Evolutionary conservation across 106 monocot species (phyloP).

Genomic region (Acorus gramineus): DNA sequence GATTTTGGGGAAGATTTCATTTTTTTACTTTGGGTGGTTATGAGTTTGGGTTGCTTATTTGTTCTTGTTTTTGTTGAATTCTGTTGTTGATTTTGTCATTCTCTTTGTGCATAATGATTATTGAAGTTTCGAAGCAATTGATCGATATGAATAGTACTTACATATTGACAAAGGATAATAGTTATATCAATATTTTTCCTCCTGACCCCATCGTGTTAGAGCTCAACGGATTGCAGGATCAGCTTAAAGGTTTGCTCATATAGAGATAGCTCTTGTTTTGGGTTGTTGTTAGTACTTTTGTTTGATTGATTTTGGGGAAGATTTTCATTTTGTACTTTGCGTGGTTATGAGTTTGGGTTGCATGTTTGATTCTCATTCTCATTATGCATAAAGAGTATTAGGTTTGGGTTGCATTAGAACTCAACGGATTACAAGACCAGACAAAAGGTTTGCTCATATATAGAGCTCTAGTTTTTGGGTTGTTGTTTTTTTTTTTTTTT

Average conservation of each 20-base stretch:
- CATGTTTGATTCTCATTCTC: too few species aligned
- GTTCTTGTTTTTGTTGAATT: too few species aligned
- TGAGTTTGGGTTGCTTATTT: too few species aligned
- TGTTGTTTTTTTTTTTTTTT: too few species aligned
- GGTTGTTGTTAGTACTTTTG: neutral
- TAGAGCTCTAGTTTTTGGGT: neutral
- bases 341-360: too few species aligned
- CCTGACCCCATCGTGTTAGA: conserved; percentile 23
- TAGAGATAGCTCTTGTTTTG: neutral
- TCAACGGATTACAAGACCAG: conserved; percentile 26
- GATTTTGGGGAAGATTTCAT: neutral
- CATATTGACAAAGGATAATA: too few species aligned
- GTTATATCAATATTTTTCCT: neutral
- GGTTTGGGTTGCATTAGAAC: conserved; percentile 12
- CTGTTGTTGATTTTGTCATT: too few species aligned
- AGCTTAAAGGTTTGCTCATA: conserved; percentile 18
- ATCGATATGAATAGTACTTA: too few species aligned
- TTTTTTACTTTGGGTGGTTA: neutral
- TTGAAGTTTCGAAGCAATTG: too few species aligned
- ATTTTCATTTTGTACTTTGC: neutral
- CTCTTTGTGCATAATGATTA: too few species aligned
- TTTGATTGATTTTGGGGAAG: neutral
- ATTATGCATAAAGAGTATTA: too few species aligned
- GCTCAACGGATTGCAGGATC: conserved; percentile 30
- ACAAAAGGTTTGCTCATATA: conserved; percentile 19